Conservation (phyloP, 2,329 filamentous ascomycete genomes). For the Talaromyces sp. region DNA sequence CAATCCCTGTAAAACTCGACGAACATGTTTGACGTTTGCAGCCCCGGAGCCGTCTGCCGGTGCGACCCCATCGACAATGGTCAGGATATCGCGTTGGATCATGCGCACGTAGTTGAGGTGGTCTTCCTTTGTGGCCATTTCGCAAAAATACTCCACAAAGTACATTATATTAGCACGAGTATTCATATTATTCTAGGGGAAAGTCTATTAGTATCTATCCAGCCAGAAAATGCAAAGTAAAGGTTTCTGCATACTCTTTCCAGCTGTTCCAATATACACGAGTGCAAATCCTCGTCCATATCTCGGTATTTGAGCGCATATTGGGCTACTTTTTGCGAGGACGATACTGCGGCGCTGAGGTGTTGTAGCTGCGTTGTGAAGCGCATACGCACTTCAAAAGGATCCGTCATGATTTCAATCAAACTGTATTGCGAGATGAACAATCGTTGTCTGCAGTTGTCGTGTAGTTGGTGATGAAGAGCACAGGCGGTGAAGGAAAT, state of each 20-base stretch:
- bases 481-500: conserved; percentile 15
- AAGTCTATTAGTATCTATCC: neutral
- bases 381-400: conserved; percentile 96
- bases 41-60: conserved; percentile 81
- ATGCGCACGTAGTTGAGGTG: conserved; percentile 81
- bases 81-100: conserved; percentile 88
- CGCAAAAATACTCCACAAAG: conserved; percentile 92
- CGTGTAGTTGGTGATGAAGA: neutral
- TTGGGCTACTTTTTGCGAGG: conserved; percentile 84
- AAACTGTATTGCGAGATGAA: conserved; percentile 19
- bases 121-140: conserved; percentile 70
- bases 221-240: neutral
- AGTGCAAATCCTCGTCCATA: conserved; percentile 95
- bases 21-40: conserved; percentile 88
- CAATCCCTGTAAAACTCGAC: conserved; percentile 69
- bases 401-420: conserved; percentile 60
- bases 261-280: conserved; percentile 92
- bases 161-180: conserved; percentile 98
- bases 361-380: conserved; percentile 88
- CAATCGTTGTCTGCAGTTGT: neutral
- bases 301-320: conserved; percentile 93
- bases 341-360: conserved; percentile 82
- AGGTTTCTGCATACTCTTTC: conserved; percentile 57
- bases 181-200: conserved; percentile 78
- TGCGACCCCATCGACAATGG: conserved; percentile 86